Conservation (phyloP, 371 early-diverging fungal species). For the Mucor plumbeus region DNA sequence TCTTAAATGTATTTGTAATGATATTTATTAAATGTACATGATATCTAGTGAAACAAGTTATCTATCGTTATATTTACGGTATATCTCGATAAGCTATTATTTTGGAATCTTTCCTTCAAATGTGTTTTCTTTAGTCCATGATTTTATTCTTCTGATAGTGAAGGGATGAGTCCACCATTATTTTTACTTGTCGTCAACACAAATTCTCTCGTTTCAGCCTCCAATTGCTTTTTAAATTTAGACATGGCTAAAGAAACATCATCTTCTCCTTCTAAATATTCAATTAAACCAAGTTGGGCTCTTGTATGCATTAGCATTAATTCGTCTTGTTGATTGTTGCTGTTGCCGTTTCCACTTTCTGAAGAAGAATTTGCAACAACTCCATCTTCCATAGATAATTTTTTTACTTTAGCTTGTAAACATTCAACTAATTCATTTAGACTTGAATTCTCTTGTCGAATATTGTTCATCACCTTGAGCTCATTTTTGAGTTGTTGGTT, state of each 20-base stretch:
- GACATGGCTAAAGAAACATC: conserved; percentile 38
- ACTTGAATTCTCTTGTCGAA: conserved; percentile 15
- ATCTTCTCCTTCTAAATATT: conserved; percentile 48
- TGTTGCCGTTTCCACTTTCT: not conserved
- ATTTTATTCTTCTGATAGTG: conserved; percentile 6
- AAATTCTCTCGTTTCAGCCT: conserved; percentile 27
- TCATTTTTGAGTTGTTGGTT: conserved; percentile 18
- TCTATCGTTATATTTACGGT: not conserved
- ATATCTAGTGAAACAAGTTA: not conserved
- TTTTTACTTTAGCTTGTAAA: conserved; percentile 18
- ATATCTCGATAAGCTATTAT: not conserved
- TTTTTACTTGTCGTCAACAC: not conserved
- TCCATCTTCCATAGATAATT: not conserved
- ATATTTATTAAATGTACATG: not conserved
- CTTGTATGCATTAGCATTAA: conserved; percentile 38
- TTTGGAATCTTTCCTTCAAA: conserved; percentile 5
- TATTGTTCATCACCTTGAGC: conserved; percentile 7
- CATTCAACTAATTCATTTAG: conserved; percentile 14
- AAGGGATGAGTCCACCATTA: not conserved
- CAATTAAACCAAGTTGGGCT: conserved; percentile 44
- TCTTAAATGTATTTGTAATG: not conserved
- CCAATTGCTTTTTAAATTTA: conserved; percentile 44
- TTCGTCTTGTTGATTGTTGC: conserved; percentile 24
- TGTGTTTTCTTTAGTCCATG: conserved; percentile 18
- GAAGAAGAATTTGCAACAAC: not conserved